Conservation (phyloP, 768 basidiomycete genomes). For the Rickenella mellea region DNA sequence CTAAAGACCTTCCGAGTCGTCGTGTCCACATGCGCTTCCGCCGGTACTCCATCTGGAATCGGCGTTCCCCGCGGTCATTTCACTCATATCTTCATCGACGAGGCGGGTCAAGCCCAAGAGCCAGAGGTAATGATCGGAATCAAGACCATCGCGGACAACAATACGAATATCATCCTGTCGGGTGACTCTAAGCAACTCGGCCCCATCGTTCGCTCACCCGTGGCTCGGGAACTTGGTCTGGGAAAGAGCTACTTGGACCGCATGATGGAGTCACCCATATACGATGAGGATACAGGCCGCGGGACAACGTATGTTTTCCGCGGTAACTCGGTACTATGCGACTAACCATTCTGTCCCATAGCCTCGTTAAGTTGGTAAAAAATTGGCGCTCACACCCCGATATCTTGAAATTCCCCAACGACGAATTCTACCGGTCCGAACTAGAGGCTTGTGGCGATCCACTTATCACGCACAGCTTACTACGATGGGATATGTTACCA, state of each 20-base stretch:
- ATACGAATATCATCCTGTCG: conserved; percentile 26
- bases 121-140: conserved; percentile 44
- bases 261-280: conserved; percentile 22
- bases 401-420: conserved; percentile 51
- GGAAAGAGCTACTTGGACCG: conserved; percentile 25
- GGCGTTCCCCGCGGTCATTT: conserved; percentile 47
- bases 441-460: conserved; percentile 20
- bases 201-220: conserved; percentile 23
- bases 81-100: conserved; percentile 55
- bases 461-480: conserved; percentile 15
- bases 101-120: conserved; percentile 56
- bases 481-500: conserved; percentile 18
- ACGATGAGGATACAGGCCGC: conserved; percentile 12
- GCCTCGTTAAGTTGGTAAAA: conserved; percentile 50
- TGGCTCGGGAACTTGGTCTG: conserved; percentile 18
- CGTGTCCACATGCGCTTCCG: conserved; percentile 50
- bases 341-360: conserved; percentile 15
- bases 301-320: conserved; percentile 22
- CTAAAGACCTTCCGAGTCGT: conserved; percentile 39
- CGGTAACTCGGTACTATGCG: neutral
- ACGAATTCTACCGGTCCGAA: conserved; percentile 27
- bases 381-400: conserved; percentile 48
- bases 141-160: conserved; percentile 18
- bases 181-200: conserved; percentile 29
- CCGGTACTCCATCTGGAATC: conserved; percentile 34